Conservation (phyloP, 2,329 filamentous ascomycete genomes). For the Pseudocercospora vitis region DNA sequence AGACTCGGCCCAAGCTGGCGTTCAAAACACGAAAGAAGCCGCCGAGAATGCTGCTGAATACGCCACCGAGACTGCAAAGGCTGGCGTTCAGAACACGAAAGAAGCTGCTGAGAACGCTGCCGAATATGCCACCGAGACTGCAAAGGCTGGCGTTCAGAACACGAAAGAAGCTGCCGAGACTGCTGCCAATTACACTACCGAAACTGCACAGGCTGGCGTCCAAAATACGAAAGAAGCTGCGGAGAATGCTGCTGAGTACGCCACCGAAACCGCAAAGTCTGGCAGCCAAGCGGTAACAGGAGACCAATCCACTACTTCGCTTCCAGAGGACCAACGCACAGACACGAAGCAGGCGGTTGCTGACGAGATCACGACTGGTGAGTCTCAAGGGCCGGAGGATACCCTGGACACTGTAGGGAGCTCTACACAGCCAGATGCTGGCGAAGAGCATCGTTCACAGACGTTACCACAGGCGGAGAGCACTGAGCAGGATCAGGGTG, state of each 20-base stretch:
- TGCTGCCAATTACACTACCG: background rate
- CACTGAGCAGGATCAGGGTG: background rate
- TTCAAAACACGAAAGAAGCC: slow-evolving; percentile 1
- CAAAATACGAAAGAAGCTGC: slow-evolving; percentile 4
- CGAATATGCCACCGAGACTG: too few species aligned
- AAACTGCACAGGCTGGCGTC: background rate
- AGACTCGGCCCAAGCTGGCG: background rate
- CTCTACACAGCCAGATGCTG: too few species aligned
- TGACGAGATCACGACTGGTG: background rate
- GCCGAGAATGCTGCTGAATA: background rate
- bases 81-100: slow-evolving; percentile 1
- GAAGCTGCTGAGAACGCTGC: background rate
- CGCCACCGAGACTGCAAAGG: too few species aligned
- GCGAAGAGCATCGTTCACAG: slow-evolving; percentile 16
- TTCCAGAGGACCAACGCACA: background rate
- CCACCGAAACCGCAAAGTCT: background rate
- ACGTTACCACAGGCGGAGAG: slow-evolving; percentile 12
- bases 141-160: background rate
- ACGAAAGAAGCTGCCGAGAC: background rate
- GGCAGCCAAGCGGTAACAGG: background rate
- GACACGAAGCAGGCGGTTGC: background rate
- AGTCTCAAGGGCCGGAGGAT: too few species aligned
- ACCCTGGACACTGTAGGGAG: too few species aligned
- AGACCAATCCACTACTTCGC: background rate
- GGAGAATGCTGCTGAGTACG: background rate